Evolutionary conservation across 2,329 filamentous ascomycete species (phyloP), one percentile per base, ranked within the genome.

Genomic region (Hymenoscyphus fraxineus): DNA sequence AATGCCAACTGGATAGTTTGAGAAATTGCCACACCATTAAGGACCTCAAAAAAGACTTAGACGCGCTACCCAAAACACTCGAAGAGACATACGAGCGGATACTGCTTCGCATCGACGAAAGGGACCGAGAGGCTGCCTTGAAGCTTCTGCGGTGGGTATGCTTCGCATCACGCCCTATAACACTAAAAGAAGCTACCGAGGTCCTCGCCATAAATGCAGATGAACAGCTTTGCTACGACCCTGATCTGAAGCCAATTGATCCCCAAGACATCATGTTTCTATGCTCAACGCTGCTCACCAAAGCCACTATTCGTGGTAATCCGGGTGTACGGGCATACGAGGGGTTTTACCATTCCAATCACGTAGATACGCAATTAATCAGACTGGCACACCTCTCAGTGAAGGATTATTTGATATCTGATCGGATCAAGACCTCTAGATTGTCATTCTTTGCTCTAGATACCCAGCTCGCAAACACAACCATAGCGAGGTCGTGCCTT

Each of bases 1-100:
- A 60, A 22, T 73, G 69, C 66, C 73, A 76, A 62, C 41, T 76
- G 15, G 71, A 74, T 44, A 69, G 59, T 73, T 59, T 74, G 5
- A 54, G 65, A 62, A 15, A 68, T 0, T 74, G 71, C 47, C 64
- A 70, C 10, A 63, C 62, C 15, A 31, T 32, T 27, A 47, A 10
- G 3, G 61, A 58, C 35, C 40, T 69, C 27, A 7, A 19, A 4
- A 59, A 64, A 7, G 35, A 60, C 16, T 59, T 68, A 6, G 41
- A 27, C 27, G 60, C 58, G 5, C 67, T 72, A 13, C 70, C 69
- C 6, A 59, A 44, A 13, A 69, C 64, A 13, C 56, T 72, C 1
- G 67, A 69, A 2, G 62, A 67, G 19, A 70, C 67, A 1, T 71
- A 74, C 57, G 67, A 66, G 12, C 51, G 65, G 38, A 73, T 71